phyloP scores from a whole-genome alignment of 164 flowering plant species.

The Dillenia turbinata region DNA sequence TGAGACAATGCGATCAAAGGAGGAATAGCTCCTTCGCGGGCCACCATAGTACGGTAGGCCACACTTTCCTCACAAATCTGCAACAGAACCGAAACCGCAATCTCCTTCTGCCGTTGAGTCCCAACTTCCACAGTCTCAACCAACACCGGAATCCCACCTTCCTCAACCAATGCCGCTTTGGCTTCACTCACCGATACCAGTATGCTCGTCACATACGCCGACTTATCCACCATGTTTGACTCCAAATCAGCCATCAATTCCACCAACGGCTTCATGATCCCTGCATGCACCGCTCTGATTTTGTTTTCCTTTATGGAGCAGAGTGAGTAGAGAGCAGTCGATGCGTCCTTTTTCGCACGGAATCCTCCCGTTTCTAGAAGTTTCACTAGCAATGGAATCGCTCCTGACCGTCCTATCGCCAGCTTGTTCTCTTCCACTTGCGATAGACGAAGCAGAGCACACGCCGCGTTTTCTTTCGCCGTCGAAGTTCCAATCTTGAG shows the following conservation, averaged over 20 bases:
- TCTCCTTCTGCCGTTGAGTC: conserved; percentile 74
- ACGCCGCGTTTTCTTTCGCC: conserved; percentile 83
- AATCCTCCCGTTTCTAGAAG: conserved; percentile 54
- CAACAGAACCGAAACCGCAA: conserved; percentile 52
- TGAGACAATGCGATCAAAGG: conserved; percentile 80
- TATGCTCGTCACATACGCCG: conserved; percentile 59
- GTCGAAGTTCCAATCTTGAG: conserved; percentile 58
- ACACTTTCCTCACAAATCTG: conserved; percentile 65
- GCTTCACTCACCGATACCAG: conserved; percentile 53
- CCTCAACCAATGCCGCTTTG: conserved; percentile 57
- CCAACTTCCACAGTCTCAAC: conserved; percentile 88
- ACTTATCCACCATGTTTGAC: conserved; percentile 84
- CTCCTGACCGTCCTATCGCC: conserved; percentile 82
- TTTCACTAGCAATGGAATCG: conserved; percentile 62
- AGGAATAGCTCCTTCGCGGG: conserved; percentile 93
- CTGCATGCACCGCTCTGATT: conserved; percentile 57
- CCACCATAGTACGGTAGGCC: conserved; percentile 60
- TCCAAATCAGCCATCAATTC: conserved; percentile 83
- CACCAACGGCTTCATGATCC: conserved; percentile 68
- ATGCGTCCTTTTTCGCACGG: conserved; percentile 86
- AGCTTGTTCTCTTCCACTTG: conserved; percentile 59
- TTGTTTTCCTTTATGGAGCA: conserved; percentile 75
- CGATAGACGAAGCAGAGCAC: conserved; percentile 76
- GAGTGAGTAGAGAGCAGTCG: conserved; percentile 68
- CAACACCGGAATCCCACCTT: conserved; percentile 87